Evolutionary conservation across 495 filamentous ascomycete genomes (phyloP), one percentile per base, ranked within the genome.

Genomic region (Corynascus novoguineensis): DNA sequence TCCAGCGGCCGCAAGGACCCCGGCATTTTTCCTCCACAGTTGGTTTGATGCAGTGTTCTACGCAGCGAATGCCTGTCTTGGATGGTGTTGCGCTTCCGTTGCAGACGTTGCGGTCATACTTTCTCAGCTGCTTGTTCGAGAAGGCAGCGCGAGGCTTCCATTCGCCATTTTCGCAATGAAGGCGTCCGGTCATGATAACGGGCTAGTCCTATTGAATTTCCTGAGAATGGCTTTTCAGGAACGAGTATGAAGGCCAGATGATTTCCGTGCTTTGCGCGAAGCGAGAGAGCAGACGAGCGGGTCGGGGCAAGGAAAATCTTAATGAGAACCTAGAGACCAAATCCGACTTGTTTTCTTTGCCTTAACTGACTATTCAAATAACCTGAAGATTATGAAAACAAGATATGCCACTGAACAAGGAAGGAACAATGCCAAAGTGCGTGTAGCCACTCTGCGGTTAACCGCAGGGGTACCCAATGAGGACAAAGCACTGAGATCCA

Each of bases 1-100:
- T 82, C 25, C 61, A 62, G 29, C 69, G 45, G 15, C 65, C 63
- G 58, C 86, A 90, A 24, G 72, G 71, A 4, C 76, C 75, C 9
- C 68, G 9, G 63, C 77, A 79, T 14, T 64, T 45, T 1, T 68
- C 19, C 28, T 76, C 71, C 11, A 29, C 7, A 4, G 6, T 10
- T 0, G 52, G 42, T 27, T 34, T 29, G 8, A 24, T 32, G 0
- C 44, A 48, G 49, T 74, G 72, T 1, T 55, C 53, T 15, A 50
- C 57, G 53, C 67, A 74, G 6, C 59, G 50, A 21, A 71, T 57
- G 2, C 60, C 68, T 17, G 68, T 60, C 42, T 45, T 53, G 6
- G 41, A 54, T 1, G 68, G 64, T 19, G 58, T 69, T 24, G 67
- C 50, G 17, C 9, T 11, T 49, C 53, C 62, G 22, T 47, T 31